Evolutionary conservation across 495 filamentous ascomycete species (phyloP).

Genomic region (Aspergillus kassunensis): DNA sequence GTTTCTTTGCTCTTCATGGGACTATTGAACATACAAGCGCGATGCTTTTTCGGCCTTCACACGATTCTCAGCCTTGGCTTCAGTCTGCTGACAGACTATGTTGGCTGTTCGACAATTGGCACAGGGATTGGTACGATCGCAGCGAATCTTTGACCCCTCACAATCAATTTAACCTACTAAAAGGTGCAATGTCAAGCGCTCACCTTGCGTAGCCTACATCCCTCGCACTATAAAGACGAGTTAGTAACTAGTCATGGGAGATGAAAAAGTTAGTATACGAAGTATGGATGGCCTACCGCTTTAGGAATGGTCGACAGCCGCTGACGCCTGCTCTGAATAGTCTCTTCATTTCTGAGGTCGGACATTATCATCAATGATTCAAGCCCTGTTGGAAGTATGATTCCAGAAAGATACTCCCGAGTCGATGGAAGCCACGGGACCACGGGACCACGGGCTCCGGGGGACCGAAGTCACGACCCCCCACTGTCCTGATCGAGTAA

Average conservation of each 20-base stretch:
- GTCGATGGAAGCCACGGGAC: background rate
- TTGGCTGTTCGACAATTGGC: background rate
- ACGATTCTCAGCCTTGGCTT: slow-evolving; percentile 3
- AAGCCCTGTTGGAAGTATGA: background rate
- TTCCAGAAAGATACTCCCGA: too few species aligned
- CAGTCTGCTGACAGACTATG: slow-evolving; percentile 3
- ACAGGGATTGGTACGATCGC: slow-evolving; percentile 2
- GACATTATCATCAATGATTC: background rate
- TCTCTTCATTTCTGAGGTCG: background rate
- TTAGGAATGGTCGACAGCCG: slow-evolving; percentile 6
- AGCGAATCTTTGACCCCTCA: slow-evolving; percentile 2
- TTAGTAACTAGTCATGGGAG: background rate
- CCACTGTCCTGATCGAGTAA: background rate
- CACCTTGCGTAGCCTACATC: slow-evolving; percentile 8
- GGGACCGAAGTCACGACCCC: background rate
- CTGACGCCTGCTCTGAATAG: slow-evolving; percentile 5
- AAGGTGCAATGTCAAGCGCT: background rate
- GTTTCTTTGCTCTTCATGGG: background rate
- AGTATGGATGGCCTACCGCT: slow-evolving; percentile 1
- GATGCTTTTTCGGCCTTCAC: background rate
- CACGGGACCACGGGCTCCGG: slow-evolving; percentile 1
- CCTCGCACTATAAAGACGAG: slow-evolving; percentile 3
- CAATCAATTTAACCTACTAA: background rate
- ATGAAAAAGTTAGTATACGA: background rate
- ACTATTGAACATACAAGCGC: background rate